Conservation (phyloP, 129 eudicot species). For the Gnaphalium uliginosum region DNA sequence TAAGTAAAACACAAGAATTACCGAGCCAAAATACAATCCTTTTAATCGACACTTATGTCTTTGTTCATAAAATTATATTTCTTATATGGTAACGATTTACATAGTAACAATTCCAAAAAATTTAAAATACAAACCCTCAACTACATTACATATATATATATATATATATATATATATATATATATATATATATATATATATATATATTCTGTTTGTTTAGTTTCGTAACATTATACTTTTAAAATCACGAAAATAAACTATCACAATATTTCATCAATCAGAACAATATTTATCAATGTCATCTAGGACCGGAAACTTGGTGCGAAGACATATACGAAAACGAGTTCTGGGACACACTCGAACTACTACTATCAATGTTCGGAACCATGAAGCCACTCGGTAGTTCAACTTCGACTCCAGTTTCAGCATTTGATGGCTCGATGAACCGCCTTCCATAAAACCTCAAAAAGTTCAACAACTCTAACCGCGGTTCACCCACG, state of each 20-base stretch:
- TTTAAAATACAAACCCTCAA: neutral
- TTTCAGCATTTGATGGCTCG: slow-evolving; percentile 56
- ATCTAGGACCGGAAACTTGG: slow-evolving; percentile 86
- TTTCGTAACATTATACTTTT: neutral
- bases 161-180: neutral
- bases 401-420: slow-evolving; percentile 24
- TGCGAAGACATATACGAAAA: slow-evolving; percentile 67
- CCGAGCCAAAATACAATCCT: neutral
- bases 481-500: slow-evolving; percentile 50
- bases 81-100: slow-evolving; percentile 1
- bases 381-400: slow-evolving; percentile 29
- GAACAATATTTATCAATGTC: slow-evolving; percentile 2
- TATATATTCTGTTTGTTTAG: slow-evolving; percentile 4
- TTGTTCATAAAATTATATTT: neutral
- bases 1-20: too few species aligned
- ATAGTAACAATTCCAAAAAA: neutral
- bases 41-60: neutral
- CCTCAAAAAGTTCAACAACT: slow-evolving; percentile 64
- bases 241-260: slow-evolving; percentile 23
- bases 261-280: slow-evolving; percentile 4
- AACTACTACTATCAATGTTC: slow-evolving; percentile 27
- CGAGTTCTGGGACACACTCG: slow-evolving; percentile 35
- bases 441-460: slow-evolving; percentile 73
- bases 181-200: too few species aligned
- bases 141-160: slow-evolving; percentile 1